A percentile compares a stretch with the other conserved stretches of the same genome.
Conservation (phyloP, 257 asterid genomes). For the Solanum ossicruentum region DNA sequence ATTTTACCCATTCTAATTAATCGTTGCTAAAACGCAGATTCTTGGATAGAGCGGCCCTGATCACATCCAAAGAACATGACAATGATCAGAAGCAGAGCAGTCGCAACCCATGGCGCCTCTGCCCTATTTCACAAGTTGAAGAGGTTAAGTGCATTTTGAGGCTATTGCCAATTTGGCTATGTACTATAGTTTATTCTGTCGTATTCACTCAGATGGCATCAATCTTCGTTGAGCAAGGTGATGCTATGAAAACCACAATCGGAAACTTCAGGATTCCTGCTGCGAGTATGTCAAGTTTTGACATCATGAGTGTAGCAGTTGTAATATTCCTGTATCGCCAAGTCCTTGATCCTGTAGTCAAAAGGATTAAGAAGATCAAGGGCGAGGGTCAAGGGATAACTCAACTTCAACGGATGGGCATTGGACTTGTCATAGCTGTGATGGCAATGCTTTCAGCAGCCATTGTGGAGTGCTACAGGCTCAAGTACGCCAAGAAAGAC, state of each 20-base stretch:
- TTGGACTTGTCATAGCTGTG: slow-evolving; percentile 67
- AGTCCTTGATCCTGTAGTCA: slow-evolving; percentile 46
- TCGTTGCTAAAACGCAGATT: slow-evolving; percentile 23
- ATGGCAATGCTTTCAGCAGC: slow-evolving; percentile 80
- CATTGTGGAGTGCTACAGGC: slow-evolving; percentile 61
- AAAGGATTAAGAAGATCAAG: slow-evolving; percentile 18
- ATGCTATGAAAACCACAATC: slow-evolving; percentile 56
- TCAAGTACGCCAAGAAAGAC: slow-evolving; percentile 44
- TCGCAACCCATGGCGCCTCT: slow-evolving; percentile 56
- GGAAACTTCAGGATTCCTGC: slow-evolving; percentile 73
- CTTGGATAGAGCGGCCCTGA: slow-evolving; percentile 71
- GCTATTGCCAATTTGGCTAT: slow-evolving; percentile 87
- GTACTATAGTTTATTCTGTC: slow-evolving; percentile 87
- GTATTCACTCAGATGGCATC: slow-evolving; percentile 99
- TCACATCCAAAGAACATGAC: slow-evolving; percentile 44
- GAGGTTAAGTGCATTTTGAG: slow-evolving; percentile 83
- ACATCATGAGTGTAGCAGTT: slow-evolving; percentile 71
- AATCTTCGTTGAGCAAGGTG: slow-evolving; percentile 91
- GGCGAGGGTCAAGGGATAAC: slow-evolving; percentile 22
- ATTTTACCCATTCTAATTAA: background rate
- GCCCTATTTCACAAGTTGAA: slow-evolving; percentile 90
- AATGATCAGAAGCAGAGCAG: slow-evolving; percentile 19
- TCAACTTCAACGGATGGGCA: slow-evolving; percentile 91
- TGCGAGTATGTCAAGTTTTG: slow-evolving; percentile 93
- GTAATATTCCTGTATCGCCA: slow-evolving; percentile 73